Base-by-base conservation (phyloP, 2,329 filamentous ascomycete species). In the Polytolypa hystricis region DNA sequence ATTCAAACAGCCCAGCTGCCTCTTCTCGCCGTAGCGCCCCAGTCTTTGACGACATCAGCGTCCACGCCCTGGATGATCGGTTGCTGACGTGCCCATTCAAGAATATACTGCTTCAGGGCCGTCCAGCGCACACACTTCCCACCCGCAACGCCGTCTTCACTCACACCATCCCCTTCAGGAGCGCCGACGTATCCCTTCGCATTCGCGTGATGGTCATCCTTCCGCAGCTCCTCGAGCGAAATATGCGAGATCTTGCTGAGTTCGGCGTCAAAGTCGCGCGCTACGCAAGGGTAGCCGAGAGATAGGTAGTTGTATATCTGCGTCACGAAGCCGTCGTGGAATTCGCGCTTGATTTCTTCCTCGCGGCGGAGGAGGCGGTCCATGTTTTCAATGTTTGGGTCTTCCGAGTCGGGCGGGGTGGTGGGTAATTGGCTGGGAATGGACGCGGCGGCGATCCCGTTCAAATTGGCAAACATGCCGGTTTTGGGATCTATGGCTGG, bases 281-380 rank as follows among this genome's bases (percentile, higher is more conserved):
- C 89, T 51, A 86, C 77, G 21, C 84, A 79, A 3, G 89, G 87
- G 57, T 95, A 95, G 4, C 89, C 89, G 4, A 96, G 71, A 0
- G 85, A 93, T 11, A 96, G 70, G 58, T 96, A 96, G 58, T 96
- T 95, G 70, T 93, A 96, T 5, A 96, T 87, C 59, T 96, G 89
- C 0, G 87, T 94, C 38, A 95, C 77, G 55, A 95, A 94, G 3
- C 69, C 69, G 55, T 94, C 84, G 42, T 79, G 70, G 51, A 91
- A 93, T 57, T 94, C 86, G 20, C 62, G 56, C 18, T 69, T 61
- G 28, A 77, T 67, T 8, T 62, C 34, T 33, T 38, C 34, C 27
- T 44, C 42, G 14, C 25, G 17, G 18, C 20, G 14, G 31, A 21
- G 29, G 28, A 14, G 20, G 42, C 41, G 21, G 35, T 35, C 29